Evolutionary conservation across 2,329 filamentous ascomycete genomes (phyloP), one percentile per base, ranked within the genome.

Genomic region (Beauveria scarabaeidicola): DNA sequence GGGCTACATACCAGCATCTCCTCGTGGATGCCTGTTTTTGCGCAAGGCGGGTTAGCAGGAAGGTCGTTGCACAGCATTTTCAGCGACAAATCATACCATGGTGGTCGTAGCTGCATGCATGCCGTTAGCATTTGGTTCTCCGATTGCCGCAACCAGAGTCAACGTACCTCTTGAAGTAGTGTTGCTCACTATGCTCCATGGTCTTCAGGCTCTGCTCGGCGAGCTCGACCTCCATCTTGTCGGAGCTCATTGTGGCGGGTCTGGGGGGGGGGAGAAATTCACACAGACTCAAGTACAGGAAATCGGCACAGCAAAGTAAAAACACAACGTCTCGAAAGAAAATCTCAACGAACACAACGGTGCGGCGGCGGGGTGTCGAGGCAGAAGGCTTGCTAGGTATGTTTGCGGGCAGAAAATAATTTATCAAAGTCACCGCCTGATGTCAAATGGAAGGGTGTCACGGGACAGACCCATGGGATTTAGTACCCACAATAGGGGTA

Each of bases 111-210:
- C 92, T 97, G 74, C 66, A 59, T 59, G 19, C 17, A 8, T 32
- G 25, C 27, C 43, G 69, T 81, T 67, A 80, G 74, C 69, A 53
- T 70, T 60, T 11, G 51, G 13, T 21, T 3, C 36, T 10, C 29
- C 32, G 13, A 65, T 36, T 46, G 5, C n/a, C 21, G 19, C 13
- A 17, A 10, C 19, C 15, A 44, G 50, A 52, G 32, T 58, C 36
- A 61, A 73, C 68, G 64, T 62, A 95, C 92, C 91, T 96, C 79
- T 97, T 97, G 81, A 97, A 97, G 81, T 97, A 99, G 77, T 97
- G 94, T 75, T 95, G 91, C 81, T 99, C 94, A 65, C 92, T 94
- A 78, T 96, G 92, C 73, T 90, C 88, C 83, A 96, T 87, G 68
- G 78, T 74, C 72, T 87, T 85, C 75, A 89, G 81, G 75, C 79